A percentile compares a stretch with the other conserved stretches of the same genome.
Conservation (phyloP, 768 basidiomycete genomes). For the Boletus rufocinnamomeus region DNA sequence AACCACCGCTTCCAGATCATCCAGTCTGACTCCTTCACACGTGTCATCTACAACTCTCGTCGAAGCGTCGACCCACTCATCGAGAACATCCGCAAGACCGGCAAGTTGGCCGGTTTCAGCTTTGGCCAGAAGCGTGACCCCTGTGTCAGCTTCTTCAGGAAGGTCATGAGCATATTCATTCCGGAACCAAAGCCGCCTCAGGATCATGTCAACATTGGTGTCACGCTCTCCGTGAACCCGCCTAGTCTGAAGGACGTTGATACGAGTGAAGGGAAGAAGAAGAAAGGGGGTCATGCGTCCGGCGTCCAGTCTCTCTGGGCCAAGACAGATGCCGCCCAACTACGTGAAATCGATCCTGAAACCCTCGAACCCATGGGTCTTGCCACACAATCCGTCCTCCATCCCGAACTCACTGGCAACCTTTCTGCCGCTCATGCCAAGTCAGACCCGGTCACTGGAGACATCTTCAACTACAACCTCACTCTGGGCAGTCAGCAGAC, state of each 20-base stretch:
- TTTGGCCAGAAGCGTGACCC: slow-evolving; percentile 38
- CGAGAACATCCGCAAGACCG: slow-evolving; percentile 32
- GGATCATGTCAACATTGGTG: slow-evolving; percentile 27
- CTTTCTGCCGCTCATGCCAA: slow-evolving; percentile 41
- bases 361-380: slow-evolving; percentile 40
- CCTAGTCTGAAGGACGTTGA: slow-evolving; percentile 29
- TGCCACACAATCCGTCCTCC: slow-evolving; percentile 30
- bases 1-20: slow-evolving; percentile 43
- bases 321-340: slow-evolving; percentile 33
- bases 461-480: slow-evolving; percentile 39
- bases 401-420: slow-evolving; percentile 36
- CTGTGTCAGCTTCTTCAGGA: slow-evolving; percentile 33
- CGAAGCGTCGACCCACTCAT: slow-evolving; percentile 31
- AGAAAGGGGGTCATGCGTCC: slow-evolving; percentile 28
- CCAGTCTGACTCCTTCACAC: slow-evolving; percentile 22
- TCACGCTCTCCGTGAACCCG: slow-evolving; percentile 34
- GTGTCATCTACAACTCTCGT: slow-evolving; percentile 39
- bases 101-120: slow-evolving; percentile 16
- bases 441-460: slow-evolving; percentile 37
- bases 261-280: slow-evolving; percentile 22
- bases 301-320: slow-evolving; percentile 32
- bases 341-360: slow-evolving; percentile 39
- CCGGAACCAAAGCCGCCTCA: slow-evolving; percentile 10
- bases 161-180: slow-evolving; percentile 34
- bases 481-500: slow-evolving; percentile 29